Evolutionary conservation across 2,329 filamentous ascomycete species (phyloP), one percentile per base, ranked within the genome.

Genomic region (Bipolaris oryzae): DNA sequence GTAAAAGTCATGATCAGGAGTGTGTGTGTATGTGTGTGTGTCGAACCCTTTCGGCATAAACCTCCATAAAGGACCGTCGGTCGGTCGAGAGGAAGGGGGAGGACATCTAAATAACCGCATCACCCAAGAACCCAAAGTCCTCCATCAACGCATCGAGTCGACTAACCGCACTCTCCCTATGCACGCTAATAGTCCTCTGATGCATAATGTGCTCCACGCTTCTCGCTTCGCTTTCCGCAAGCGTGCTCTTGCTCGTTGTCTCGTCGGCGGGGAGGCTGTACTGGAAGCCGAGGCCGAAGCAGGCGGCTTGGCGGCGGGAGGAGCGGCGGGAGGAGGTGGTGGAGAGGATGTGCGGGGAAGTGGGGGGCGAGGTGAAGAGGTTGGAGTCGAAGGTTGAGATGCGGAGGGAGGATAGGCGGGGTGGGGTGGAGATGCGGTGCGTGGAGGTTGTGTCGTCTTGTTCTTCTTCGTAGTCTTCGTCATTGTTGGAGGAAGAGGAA

Each of bases 41-140:
- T 6, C n/a, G n/a, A n/a, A n/a, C n/a, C n/a, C n/a, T n/a, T n/a
- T n/a, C n/a, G n/a, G n/a, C n/a, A n/a, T n/a, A n/a, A n/a, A n/a
- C n/a, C n/a, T n/a, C n/a, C n/a, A n/a, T n/a, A n/a, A n/a, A n/a
- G n/a, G n/a, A n/a, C n/a, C n/a, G n/a, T n/a, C n/a, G n/a, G n/a
- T n/a, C n/a, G n/a, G n/a, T n/a, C n/a, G n/a, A n/a, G n/a, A n/a
- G n/a, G n/a, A n/a, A n/a, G n/a, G n/a, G n/a, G n/a, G n/a, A n/a
- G n/a, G n/a, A n/a, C n/a, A n/a, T n/a, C n/a, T n/a, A n/a, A n/a
- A n/a, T n/a, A n/a, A n/a, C n/a, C n/a, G 68, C 59, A 13, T 72
- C 72, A 4, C 72, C 67, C 1, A 76, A 56, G 25, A 74, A 76
- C 0, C 59, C 65, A 53, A 76, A 76, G n/a, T 75, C 73, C 37